A percentile compares a stretch with the other conserved stretches of the same genome.
These are phyloP conservation scores for Ilex aquifolium DNA, from an alignment of 257 asterid species.

Conservation along the genomic window DNA sequence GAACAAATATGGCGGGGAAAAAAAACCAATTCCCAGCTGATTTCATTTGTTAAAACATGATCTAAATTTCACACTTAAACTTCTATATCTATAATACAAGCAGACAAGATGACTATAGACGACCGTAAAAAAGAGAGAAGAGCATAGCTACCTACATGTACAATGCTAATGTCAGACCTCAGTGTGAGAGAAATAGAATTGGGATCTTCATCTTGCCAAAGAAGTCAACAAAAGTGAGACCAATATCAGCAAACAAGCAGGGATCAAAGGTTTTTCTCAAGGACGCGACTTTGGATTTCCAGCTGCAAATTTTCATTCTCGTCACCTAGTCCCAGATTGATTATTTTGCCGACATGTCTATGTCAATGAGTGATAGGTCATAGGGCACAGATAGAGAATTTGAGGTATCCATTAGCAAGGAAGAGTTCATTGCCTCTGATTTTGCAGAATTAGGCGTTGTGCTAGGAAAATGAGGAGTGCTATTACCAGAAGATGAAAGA, in stretches of 20 bases:
- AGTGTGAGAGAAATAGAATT: not conserved
- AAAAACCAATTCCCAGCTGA: too few species aligned
- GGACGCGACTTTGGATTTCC: not conserved
- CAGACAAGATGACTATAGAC: not conserved
- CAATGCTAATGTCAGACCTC: conserved; percentile 37
- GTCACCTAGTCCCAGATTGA: conserved; percentile 47
- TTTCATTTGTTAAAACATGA: too few species aligned
- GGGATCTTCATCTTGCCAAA: too few species aligned
- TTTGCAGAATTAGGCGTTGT: conserved; percentile 25
- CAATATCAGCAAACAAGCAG: not conserved
- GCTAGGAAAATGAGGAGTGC: conserved; percentile 30
- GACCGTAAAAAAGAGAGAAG: conserved; percentile 6
- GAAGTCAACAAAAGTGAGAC: too few species aligned
- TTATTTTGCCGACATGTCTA: conserved; percentile 58
- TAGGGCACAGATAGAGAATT: conserved; percentile 40
- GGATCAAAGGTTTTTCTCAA: too few species aligned
- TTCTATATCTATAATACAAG: too few species aligned
- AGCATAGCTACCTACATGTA: conserved; percentile 42
- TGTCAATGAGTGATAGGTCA: conserved; percentile 67
- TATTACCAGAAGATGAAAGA: conserved; percentile 50
- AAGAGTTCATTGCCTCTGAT: conserved; percentile 50
- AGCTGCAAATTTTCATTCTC: conserved; percentile 11
- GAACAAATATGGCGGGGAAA: too few species aligned
- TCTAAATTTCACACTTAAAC: too few species aligned
- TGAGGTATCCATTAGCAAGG: conserved; percentile 54